phyloP scores from a whole-genome alignment of 768 basidiomycete genomes.

The Tulasnella sp. region DNA sequence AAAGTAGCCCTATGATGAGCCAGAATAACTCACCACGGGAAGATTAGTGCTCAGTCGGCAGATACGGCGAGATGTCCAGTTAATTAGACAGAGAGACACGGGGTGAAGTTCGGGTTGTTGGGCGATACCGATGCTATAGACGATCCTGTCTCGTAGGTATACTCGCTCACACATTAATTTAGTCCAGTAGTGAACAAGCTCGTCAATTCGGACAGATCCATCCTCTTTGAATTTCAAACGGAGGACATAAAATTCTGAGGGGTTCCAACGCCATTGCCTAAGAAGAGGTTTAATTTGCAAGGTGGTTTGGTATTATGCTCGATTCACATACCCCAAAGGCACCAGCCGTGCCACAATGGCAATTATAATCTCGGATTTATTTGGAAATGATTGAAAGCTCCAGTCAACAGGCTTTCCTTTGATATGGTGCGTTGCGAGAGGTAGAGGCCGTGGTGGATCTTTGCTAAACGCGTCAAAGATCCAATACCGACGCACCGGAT shows the following conservation, averaged over 20 bases:
- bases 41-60: conserved; percentile 3
- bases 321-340: neutral
- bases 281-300: no score
- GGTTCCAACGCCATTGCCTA: neutral
- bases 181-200: neutral
- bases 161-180: conserved; percentile 1
- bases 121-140: neutral
- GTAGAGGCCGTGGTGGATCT: no score
- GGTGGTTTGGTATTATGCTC: no score
- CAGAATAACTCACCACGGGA: neutral
- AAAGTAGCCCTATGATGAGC: neutral
- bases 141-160: conserved; percentile 1
- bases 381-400: conserved; percentile 10
- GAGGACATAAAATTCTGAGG: neutral
- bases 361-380: conserved; percentile 8
- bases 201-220: neutral
- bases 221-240: neutral
- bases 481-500: no score
- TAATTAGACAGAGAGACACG: neutral
- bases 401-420: conserved; percentile 1
- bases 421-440: conserved; percentile 2
- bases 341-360: conserved; percentile 5
- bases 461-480: no score
- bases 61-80: neutral
- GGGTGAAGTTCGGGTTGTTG: no score